Evolutionary conservation across 495 filamentous ascomycete species (phyloP), one percentile per base, ranked within the genome.

Genomic region (Sporormia fimetaria): DNA sequence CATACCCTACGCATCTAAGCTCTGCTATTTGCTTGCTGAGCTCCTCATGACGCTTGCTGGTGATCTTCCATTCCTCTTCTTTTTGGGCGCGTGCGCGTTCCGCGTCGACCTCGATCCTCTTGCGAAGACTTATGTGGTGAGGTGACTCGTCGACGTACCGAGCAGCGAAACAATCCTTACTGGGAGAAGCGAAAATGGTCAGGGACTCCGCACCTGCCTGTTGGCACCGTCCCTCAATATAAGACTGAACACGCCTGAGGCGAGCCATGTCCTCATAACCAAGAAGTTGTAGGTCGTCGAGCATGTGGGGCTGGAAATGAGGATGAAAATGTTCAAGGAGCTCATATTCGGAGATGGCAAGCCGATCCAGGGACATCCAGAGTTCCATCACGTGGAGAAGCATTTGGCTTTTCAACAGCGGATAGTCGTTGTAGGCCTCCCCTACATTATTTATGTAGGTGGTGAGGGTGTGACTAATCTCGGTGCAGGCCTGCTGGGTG

Each of bases 231-330:
- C 72, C 60, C 1, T 33, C n/a, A 21, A 80, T 47, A 40, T 78
- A 66, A 0, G 12, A 31, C 29, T 77, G 71, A 11, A 78, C 61
- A 0, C 37, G 16, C 9, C 64, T 61, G 1, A 76, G 59, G 0
- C 69, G 68, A 3, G 44, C 23, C 66, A 80, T 66, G 15, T 67
- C 63, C n/a, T 43, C 33, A 2, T 57, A 44, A 0, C 37, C 39
- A 4, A 65, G 47, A 0, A 75, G 46, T 4, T 70, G 69, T 11
- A 80, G 51, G 4, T 64, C 57, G 49, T 76, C 63, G 17, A 80
- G 52, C 1, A 70, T 44, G n/a, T 67, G 55, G 0, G 67, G 62
- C 0, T 39, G 35, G 40, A 73, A 68, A 1, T 47, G 49, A 1
- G 65, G 69, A 14, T 55, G 52, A 35, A 64, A 62, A 0, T 62